A percentile compares a stretch with the other conserved stretches of the same genome.
These are phyloP conservation scores for Lipomyces mesembrius DNA, from an alignment of 805 yeast genomes.

Conservation along the genomic window DNA sequence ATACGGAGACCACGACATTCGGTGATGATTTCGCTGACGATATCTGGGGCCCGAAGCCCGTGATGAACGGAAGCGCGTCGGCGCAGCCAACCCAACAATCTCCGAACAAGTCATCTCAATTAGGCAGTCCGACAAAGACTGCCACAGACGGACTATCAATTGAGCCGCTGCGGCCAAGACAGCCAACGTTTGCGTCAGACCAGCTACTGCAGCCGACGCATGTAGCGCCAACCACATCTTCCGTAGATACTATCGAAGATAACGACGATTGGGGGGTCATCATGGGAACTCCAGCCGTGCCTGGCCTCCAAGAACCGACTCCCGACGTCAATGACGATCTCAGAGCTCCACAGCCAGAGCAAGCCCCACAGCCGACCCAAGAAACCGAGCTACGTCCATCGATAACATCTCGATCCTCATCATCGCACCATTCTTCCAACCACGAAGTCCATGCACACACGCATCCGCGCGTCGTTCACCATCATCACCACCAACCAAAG, in stretches of 20 bases:
- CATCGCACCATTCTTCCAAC: neutral
- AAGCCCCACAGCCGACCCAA: neutral
- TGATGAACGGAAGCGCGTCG: neutral
- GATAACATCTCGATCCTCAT: neutral
- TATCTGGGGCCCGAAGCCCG: neutral
- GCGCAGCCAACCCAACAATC: neutral
- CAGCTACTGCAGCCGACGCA: slow-evolving; percentile 8
- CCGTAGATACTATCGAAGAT: neutral
- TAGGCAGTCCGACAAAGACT: neutral
- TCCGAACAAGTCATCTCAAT: neutral
- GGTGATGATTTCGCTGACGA: neutral
- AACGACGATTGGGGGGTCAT: slow-evolving; percentile 30
- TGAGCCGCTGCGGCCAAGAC: slow-evolving; percentile 6
- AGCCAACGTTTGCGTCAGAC: neutral
- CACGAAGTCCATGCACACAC: neutral
- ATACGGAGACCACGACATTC: neutral
- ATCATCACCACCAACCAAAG: slow-evolving; percentile 20
- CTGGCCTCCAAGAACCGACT: neutral
- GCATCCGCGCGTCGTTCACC: slow-evolving; percentile 13
- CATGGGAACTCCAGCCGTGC: slow-evolving; percentile 1
- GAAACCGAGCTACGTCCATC: neutral
- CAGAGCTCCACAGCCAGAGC: neutral
- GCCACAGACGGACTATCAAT: neutral
- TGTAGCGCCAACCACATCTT: slow-evolving; percentile 3
- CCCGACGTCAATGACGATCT: neutral